These are phyloP conservation scores for Corymbia maculata DNA, from an alignment of 345 rosid genomes.

Conservation along the genomic window DNA sequence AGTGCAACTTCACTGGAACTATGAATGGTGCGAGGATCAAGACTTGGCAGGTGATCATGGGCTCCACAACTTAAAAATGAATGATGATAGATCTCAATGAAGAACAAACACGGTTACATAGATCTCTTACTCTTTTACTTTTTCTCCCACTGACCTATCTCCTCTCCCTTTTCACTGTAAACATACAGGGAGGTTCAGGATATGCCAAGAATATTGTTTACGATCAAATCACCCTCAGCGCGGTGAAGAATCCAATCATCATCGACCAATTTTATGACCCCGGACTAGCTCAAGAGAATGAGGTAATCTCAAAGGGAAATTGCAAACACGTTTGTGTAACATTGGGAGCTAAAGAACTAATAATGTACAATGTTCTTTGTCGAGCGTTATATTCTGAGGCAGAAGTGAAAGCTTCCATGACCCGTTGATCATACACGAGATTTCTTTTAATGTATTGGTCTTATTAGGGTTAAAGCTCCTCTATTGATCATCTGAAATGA, in stretches of 20 bases:
- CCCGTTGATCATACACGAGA: background rate
- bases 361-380: background rate
- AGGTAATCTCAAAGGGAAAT: background rate
- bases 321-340: background rate
- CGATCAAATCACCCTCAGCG: conserved; percentile 2
- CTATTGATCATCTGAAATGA: too few species aligned
- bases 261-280: conserved; percentile 13
- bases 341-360: background rate
- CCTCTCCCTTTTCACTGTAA: too few species aligned
- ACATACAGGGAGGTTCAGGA: conserved; percentile 13
- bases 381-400: background rate
- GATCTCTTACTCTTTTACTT: background rate
- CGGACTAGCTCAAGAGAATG: background rate
- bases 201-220: conserved; percentile 5
- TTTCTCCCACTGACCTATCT: background rate
- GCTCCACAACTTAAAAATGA: background rate
- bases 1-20: conserved; percentile 21
- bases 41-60: conserved; percentile 26
- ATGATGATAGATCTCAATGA: background rate
- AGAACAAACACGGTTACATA: background rate
- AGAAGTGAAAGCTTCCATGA: background rate
- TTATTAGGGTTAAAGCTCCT: too few species aligned
- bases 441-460: background rate
- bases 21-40: conserved; percentile 51
- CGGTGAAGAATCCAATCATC: conserved; percentile 5